phyloP scores from a whole-genome alignment of 345 rosid species.

The Xanthoceras sorbifolium region DNA sequence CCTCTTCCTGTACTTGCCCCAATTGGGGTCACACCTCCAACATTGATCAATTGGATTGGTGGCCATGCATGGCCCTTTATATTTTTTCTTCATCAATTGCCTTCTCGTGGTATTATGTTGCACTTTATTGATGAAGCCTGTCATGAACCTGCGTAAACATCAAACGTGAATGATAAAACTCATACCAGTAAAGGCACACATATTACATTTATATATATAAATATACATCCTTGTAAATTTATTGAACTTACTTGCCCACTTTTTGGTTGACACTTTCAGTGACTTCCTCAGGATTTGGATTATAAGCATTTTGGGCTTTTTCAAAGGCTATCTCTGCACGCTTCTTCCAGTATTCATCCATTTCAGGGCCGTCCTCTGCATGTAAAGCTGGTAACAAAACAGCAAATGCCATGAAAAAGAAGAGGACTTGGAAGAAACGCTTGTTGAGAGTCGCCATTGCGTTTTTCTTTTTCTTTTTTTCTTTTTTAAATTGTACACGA shows the following conservation, averaged over 20 bases:
- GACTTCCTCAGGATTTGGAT: conserved; percentile 53
- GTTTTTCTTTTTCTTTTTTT: too few relatives aligned
- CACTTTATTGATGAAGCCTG: neutral
- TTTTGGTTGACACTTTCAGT: conserved; percentile 42
- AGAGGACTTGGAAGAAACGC: conserved; percentile 1
- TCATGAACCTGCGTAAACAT: conserved; percentile 26
- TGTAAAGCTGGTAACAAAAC: conserved; percentile 21
- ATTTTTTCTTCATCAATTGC: conserved; percentile 22
- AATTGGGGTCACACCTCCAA: conserved; percentile 73
- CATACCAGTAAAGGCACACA: too few relatives aligned
- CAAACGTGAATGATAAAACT: too few relatives aligned
- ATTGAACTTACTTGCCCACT: conserved; percentile 43
- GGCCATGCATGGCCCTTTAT: conserved; percentile 53
- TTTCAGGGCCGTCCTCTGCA: conserved; percentile 38
- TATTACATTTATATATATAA: too few relatives aligned
- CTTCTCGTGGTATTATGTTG: conserved; percentile 53
- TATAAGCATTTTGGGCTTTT: conserved; percentile 39
- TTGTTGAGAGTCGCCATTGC: conserved; percentile 10
- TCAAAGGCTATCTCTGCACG: conserved; percentile 41
- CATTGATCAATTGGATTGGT: conserved; percentile 86
- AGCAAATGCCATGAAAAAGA: conserved; percentile 29
- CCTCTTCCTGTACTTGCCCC: conserved; percentile 58
- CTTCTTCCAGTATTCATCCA: conserved; percentile 62
- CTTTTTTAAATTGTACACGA: too few relatives aligned
- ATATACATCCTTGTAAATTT: too few relatives aligned